Evolutionary conservation across 352 stramenopile genomes (phyloP).

Genomic region (Peronosclerospora sorghi): DNA sequence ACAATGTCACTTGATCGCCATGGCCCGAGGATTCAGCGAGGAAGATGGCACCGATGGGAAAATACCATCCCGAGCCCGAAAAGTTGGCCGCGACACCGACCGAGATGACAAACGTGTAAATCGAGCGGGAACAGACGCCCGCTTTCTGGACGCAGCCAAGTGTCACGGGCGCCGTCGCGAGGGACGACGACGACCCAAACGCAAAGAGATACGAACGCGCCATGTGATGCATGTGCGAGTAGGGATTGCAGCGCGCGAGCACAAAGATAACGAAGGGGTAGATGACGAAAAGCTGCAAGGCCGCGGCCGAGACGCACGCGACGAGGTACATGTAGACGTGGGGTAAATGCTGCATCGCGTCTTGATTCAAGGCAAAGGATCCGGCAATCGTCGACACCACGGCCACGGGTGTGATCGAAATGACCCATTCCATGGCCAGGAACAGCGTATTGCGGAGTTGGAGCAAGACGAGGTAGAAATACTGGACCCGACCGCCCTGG

Average conservation of each 20-base stretch:
- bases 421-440: constrained; percentile 55
- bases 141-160: constrained; percentile 52
- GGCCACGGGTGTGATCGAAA: constrained; percentile 48
- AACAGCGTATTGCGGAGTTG: constrained; percentile 70
- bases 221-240: constrained; percentile 55
- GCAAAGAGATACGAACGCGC: constrained; percentile 53
- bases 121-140: constrained; percentile 49
- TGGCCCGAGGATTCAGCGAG: constrained; percentile 50
- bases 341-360: constrained; percentile 21
- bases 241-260: constrained; percentile 54
- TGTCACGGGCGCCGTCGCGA: constrained; percentile 55
- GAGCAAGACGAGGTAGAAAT: constrained; percentile 51
- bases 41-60: constrained; percentile 48
- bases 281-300: constrained; percentile 40
- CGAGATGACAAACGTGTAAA: constrained; percentile 67
- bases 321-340: constrained; percentile 48
- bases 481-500: constrained; percentile 47
- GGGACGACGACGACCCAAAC: constrained; percentile 52
- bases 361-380: constrained; percentile 44
- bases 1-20: constrained; percentile 34
- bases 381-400: constrained; percentile 57
- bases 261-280: constrained; percentile 58
- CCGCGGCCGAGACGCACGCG: constrained; percentile 21
- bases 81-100: constrained; percentile 57
- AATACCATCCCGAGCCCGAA: constrained; percentile 44